A percentile compares a stretch with the other conserved stretches of the same genome.
Evolutionary conservation across 306 rosid species (phyloP).

Genomic region (Sindora glabra): DNA sequence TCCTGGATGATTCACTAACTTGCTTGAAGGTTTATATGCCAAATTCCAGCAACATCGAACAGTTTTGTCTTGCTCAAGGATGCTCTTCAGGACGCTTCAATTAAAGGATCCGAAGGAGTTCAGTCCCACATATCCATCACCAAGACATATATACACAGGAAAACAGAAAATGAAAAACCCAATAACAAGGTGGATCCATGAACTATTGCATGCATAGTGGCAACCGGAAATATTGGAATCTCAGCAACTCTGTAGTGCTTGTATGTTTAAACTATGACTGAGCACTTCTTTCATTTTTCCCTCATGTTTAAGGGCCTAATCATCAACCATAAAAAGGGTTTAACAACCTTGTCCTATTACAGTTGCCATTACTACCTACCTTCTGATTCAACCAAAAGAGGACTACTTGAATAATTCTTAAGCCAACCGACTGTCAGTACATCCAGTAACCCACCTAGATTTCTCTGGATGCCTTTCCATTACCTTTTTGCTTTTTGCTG

Average conservation of each 20-base stretch:
- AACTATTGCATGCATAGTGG: conserved; percentile 7
- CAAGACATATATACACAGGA: conserved; percentile 14
- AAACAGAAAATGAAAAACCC: not conserved
- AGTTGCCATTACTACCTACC: conserved; percentile 20
- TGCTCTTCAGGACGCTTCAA: conserved; percentile 2
- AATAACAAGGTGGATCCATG: conserved; percentile 10
- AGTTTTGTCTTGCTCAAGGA: not conserved
- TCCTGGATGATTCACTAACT: not conserved
- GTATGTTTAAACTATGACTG: conserved; percentile 11
- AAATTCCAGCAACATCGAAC: not conserved
- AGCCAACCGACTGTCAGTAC: conserved; percentile 13
- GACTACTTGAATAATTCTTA: conserved; percentile 6
- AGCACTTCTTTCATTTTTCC: conserved; percentile 18
- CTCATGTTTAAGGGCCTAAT: not conserved
- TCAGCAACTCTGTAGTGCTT: too few species aligned
- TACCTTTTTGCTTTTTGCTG: not conserved
- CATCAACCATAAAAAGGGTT: conserved; percentile 3
- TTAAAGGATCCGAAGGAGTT: conserved; percentile 11
- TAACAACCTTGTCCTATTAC: conserved; percentile 5
- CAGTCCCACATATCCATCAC: conserved; percentile 14
- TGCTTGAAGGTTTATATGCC: conserved; percentile 7
- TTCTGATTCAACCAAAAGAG: conserved; percentile 1
- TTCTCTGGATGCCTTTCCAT: conserved; percentile 20
- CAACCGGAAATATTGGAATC: too few species aligned
- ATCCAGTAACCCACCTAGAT: conserved; percentile 10